A percentile compares a stretch with the other conserved stretches of the same genome.
Conservation (phyloP, 805 yeast genomes). For the Ogataea haglerorum region DNA sequence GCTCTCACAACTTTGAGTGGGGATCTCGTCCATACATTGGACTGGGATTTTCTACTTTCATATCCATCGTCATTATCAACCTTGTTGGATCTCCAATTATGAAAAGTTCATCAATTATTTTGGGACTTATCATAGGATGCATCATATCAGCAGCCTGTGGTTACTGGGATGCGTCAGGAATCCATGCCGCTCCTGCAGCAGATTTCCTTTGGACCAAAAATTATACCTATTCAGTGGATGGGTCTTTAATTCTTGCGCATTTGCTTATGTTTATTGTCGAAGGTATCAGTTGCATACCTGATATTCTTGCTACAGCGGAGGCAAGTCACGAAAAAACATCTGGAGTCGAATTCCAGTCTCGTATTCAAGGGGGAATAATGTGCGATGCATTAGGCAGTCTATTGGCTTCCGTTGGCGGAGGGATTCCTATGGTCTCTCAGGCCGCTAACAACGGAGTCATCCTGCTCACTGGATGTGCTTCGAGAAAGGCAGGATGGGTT, state of each 20-base stretch:
- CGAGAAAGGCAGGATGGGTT: slow-evolving; percentile 40
- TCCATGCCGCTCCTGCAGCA: slow-evolving; percentile 66
- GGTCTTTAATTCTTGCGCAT: slow-evolving; percentile 72
- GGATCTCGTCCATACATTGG: slow-evolving; percentile 78
- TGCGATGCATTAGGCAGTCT: slow-evolving; percentile 76
- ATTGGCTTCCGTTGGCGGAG: slow-evolving; percentile 65
- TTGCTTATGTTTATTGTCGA: slow-evolving; percentile 67
- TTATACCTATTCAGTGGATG: slow-evolving; percentile 64
- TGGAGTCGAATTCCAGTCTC: slow-evolving; percentile 68
- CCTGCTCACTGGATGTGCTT: slow-evolving; percentile 78
- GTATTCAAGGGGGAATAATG: slow-evolving; percentile 80
- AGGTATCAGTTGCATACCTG: slow-evolving; percentile 84
- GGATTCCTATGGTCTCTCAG: slow-evolving; percentile 75
- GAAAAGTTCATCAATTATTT: slow-evolving; percentile 79
- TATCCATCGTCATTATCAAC: slow-evolving; percentile 64
- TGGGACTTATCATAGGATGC: slow-evolving; percentile 75
- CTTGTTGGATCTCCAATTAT: slow-evolving; percentile 79
- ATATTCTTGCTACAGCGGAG: slow-evolving; percentile 83
- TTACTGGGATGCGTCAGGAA: slow-evolving; percentile 56
- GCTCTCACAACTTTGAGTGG: slow-evolving; percentile 52
- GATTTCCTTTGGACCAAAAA: slow-evolving; percentile 81
- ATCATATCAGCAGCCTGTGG: slow-evolving; percentile 82
- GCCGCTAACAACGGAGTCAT: slow-evolving; percentile 90
- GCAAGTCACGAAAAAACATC: slow-evolving; percentile 73
- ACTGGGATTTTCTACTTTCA: slow-evolving; percentile 68